Conservation (phyloP, 1,284 basidiomycete species). For the Papiliotrema nemorosa region DNA sequence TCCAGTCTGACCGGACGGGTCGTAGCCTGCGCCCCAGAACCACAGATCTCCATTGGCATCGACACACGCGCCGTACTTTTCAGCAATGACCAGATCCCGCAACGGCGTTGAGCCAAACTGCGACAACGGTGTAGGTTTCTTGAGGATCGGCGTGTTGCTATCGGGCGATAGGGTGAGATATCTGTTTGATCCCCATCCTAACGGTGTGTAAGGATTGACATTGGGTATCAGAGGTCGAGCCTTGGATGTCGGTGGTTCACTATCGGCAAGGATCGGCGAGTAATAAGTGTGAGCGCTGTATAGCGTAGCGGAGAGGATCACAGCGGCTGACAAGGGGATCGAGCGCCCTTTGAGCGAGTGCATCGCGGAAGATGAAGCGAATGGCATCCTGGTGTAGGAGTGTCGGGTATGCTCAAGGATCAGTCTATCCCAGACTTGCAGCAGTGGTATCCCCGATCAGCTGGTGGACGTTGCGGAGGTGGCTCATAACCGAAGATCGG, state of each 20-base stretch:
- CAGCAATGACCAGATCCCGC: slow-evolving; percentile 70
- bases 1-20: slow-evolving; percentile 49
- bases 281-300: slow-evolving; percentile 24
- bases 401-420: background rate
- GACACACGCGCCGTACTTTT: slow-evolving; percentile 74
- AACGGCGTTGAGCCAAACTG: slow-evolving; percentile 55
- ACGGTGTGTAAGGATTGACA: slow-evolving; percentile 28
- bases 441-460: too few relatives aligned
- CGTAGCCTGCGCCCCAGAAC: slow-evolving; percentile 73
- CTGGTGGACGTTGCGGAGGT: background rate
- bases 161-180: slow-evolving; percentile 36
- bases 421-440: background rate
- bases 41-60: slow-evolving; percentile 83
- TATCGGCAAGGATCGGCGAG: slow-evolving; percentile 22
- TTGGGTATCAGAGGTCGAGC: slow-evolving; percentile 3
- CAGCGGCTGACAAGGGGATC: slow-evolving; percentile 27
- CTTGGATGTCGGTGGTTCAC: slow-evolving; percentile 3
- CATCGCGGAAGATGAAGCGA: slow-evolving; percentile 22
- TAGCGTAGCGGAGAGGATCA: slow-evolving; percentile 23
- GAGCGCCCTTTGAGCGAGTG: slow-evolving; percentile 22
- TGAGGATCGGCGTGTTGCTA: slow-evolving; percentile 19
- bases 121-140: slow-evolving; percentile 32
- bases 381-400: slow-evolving; percentile 17
- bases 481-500: background rate
- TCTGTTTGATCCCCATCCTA: slow-evolving; percentile 44